Base-by-base conservation (phyloP, 2,329 filamentous ascomycete genomes). In the Colletotrichum musae region DNA sequence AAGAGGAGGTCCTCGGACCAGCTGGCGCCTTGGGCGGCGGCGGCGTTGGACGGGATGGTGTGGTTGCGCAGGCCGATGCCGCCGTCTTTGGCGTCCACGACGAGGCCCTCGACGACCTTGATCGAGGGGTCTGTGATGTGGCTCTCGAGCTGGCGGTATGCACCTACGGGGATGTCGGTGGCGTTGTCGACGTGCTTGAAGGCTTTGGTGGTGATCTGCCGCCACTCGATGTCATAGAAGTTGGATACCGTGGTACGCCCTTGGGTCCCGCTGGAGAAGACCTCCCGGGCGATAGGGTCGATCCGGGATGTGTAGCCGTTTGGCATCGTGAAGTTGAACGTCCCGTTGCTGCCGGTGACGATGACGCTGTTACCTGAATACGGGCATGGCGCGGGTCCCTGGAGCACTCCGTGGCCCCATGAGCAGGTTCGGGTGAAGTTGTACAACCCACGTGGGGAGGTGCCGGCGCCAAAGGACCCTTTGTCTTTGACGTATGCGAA, bases 1-100 rank as follows among this genome's bases (percentile, higher is more conserved):
- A 84, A 86, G 0, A 86, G 78, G 5, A 87, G 54, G 62, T 86
- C 83, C 64, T 87, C 85, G 0, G 76, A 75, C 84, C 84, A 86
- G 2, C 73, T 75, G 6, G 77, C 80, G 0, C 84, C 84, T 48
- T 76, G 77, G 1, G 68, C 32, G 2, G 78, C 77, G 1, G 68
- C 32, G 2, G 78, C 69, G 0, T 72, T 73, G 0, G 70, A 50
- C 1, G 84, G 84, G 0, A 78, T 65, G 0, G 79, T 84, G 66
- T 85, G 83, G 68, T 85, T 85, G 26, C 84, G 78, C 10, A 85
- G 81, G 0, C 83, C 84, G 21, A 86, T 76, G 0, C 82, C 81
- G 0, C 83, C 83, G 18, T 74, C 76, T 26, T 75, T 72, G 26
- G 77, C 78, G 66, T 86, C 82, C 0, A 85, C 79, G 7, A 86